Conservation (phyloP, 768 basidiomycete species). For the Pluteus cervinus region DNA sequence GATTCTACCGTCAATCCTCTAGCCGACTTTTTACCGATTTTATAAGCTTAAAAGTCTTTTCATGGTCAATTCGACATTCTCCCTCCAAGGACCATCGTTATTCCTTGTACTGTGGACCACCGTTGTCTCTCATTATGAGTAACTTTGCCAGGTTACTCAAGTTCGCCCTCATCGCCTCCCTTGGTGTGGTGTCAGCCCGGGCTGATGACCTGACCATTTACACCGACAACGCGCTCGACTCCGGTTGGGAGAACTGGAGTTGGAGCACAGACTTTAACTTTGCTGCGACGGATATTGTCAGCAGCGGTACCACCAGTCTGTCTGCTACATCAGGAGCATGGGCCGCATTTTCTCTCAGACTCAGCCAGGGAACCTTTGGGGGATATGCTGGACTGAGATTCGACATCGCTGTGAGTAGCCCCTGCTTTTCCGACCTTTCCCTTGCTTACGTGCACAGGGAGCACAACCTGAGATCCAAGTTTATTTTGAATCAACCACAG, state of each 20-base stretch:
- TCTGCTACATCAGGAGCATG: conserved; percentile 36
- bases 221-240: conserved; percentile 31
- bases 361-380: conserved; percentile 33
- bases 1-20: too few relatives aligned
- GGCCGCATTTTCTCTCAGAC: conserved; percentile 41
- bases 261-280: conserved; percentile 39
- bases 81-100: too few relatives aligned
- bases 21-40: too few relatives aligned
- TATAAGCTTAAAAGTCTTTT: too few relatives aligned
- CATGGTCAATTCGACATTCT: too few relatives aligned
- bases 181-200: too few relatives aligned
- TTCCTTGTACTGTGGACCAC: too few relatives aligned
- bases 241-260: conserved; percentile 48
- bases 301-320: conserved; percentile 36
- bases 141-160: too few relatives aligned
- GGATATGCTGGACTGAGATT: conserved; percentile 42
- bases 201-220: conserved; percentile 35
- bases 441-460: conserved; percentile 23
- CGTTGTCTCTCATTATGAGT: too few relatives aligned
- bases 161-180: too few relatives aligned
- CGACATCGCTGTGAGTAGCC: conserved; percentile 38
- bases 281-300: conserved; percentile 35
- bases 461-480: conserved; percentile 38
- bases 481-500: conserved; percentile 31
- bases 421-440: conserved; percentile 2